phyloP scores from a whole-genome alignment of 164 flowering plant genomes.

The Tetracentron sinense region DNA sequence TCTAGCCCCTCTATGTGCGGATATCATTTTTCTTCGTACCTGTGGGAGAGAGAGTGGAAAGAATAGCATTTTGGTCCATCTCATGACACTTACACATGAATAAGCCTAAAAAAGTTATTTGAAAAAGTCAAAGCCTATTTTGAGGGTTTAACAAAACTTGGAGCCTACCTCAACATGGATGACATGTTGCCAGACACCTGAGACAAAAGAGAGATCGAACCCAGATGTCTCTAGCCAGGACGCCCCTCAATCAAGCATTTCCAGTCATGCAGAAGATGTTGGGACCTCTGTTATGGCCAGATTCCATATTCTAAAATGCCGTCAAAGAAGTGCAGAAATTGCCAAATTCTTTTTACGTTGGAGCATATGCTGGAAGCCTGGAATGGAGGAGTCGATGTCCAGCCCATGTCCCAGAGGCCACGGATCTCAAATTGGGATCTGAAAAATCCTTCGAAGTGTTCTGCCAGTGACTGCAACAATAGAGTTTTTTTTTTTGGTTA shows the following conservation, averaged over 20 bases:
- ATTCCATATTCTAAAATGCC: conserved; percentile 36
- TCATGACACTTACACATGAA: too few species aligned
- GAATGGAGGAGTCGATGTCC: background rate
- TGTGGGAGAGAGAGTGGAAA: too few species aligned
- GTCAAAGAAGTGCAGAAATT: conserved; percentile 19
- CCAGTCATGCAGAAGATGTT: conserved; percentile 20
- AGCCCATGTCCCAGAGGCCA: background rate
- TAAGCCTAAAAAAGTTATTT: too few species aligned
- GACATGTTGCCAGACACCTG: conserved; percentile 5
- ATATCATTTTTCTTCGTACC: too few species aligned
- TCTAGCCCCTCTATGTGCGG: too few species aligned
- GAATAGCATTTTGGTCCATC: too few species aligned
- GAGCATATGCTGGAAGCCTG: conserved; percentile 5
- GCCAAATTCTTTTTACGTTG: conserved; percentile 1
- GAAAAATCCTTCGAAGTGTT: too few species aligned
- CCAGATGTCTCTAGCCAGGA: conserved; percentile 7
- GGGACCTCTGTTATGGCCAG: conserved; percentile 44
- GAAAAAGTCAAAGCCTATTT: too few species aligned
- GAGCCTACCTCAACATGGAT: background rate
- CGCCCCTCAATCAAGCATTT: conserved; percentile 12
- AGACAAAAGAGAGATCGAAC: conserved; percentile 6
- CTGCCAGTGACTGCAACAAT: too few species aligned
- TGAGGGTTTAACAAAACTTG: too few species aligned
- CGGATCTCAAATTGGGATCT: background rate
- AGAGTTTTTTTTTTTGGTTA: too few species aligned